These are phyloP conservation scores for Chlorophyllum brunneum DNA, from an alignment of 768 basidiomycete species.

Conservation along the genomic window DNA sequence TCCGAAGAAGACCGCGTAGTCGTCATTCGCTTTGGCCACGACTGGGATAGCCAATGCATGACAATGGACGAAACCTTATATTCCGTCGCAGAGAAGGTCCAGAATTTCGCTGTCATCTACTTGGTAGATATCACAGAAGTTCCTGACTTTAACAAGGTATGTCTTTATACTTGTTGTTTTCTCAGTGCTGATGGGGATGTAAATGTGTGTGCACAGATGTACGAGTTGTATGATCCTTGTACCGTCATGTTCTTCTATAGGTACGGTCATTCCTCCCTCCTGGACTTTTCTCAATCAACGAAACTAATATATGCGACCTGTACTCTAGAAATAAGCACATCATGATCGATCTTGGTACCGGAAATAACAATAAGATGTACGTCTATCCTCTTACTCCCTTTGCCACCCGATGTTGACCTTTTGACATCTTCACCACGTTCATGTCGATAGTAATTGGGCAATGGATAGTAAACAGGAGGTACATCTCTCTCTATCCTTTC, in stretches of 20 bases:
- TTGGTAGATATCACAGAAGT: constrained; percentile 93
- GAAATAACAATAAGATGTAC: constrained; percentile 99
- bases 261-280: constrained; percentile 38
- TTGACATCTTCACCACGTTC: not conserved
- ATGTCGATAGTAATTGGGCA: constrained; percentile 81
- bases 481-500: constrained; percentile 16
- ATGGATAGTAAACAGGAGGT: constrained; percentile 99
- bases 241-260: constrained; percentile 99
- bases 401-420: constrained; percentile 11
- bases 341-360: constrained; percentile 99
- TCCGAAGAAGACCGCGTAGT: constrained; percentile 97
- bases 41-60: constrained; percentile 95
- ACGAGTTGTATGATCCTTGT: constrained; percentile 95
- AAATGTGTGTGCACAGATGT: constrained; percentile 63
- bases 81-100: constrained; percentile 89
- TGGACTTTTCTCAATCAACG: constrained; percentile 3
- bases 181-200: not conserved
- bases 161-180: constrained; percentile 15
- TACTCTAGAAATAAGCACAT: constrained; percentile 88
- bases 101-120: constrained; percentile 98
- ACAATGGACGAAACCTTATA: constrained; percentile 98
- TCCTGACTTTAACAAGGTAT: constrained; percentile 96
- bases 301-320: not conserved
- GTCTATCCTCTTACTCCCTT: constrained; percentile 24
- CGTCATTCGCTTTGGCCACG: constrained; percentile 91